Conservation (phyloP, 768 basidiomycete species). For the Russula ochroleuca region DNA sequence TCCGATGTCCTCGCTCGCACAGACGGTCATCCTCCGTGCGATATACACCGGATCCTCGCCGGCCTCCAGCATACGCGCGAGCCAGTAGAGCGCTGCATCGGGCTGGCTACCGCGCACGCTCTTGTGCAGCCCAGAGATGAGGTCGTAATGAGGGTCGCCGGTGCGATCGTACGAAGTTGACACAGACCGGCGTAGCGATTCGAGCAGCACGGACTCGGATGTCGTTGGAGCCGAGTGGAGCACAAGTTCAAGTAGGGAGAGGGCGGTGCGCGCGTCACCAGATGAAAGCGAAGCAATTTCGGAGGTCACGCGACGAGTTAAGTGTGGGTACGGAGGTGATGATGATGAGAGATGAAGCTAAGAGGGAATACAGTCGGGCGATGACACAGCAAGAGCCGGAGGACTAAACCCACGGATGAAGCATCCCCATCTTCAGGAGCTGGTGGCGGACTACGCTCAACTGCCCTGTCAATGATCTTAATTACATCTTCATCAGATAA, state of each 20-base stretch:
- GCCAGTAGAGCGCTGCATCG: constrained; percentile 81
- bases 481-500: constrained; percentile 60
- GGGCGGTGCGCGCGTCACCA: constrained; percentile 74
- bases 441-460: constrained; percentile 33
- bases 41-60: constrained; percentile 82
- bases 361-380: neutral
- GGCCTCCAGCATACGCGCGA: constrained; percentile 75
- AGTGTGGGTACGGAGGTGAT: constrained; percentile 35
- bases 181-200: constrained; percentile 56
- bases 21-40: constrained; percentile 67
- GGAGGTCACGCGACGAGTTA: constrained; percentile 46
- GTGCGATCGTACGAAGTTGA: constrained; percentile 67
- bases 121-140: constrained; percentile 84
- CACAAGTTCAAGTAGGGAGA: constrained; percentile 71
- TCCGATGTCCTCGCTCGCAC: constrained; percentile 84
- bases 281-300: constrained; percentile 51
- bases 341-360: neutral
- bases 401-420: constrained; percentile 1
- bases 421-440: neutral
- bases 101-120: constrained; percentile 72
- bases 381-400: constrained; percentile 11
- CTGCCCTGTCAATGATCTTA: constrained; percentile 53
- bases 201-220: constrained; percentile 49
- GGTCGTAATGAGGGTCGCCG: constrained; percentile 73
- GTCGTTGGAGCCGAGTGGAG: constrained; percentile 42